phyloP scores from a whole-genome alignment of 768 basidiomycete species.

The Podaxis sp. region DNA sequence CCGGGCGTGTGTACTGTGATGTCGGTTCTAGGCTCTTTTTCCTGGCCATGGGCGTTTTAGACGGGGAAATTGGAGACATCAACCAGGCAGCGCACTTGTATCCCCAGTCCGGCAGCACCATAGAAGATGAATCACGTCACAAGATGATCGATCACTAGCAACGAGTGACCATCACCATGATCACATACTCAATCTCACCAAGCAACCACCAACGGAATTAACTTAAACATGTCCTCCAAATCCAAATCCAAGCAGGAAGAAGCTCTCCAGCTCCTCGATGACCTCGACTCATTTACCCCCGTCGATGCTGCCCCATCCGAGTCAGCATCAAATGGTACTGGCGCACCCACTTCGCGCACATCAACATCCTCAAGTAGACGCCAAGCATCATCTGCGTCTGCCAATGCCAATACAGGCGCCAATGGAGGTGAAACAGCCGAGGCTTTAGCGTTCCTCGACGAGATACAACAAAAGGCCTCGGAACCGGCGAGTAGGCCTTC shows the following conservation, averaged over 20 bases:
- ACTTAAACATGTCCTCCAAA: constrained; percentile 35
- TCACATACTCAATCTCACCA: neutral
- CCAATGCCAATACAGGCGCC: constrained; percentile 20
- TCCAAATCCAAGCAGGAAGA: constrained; percentile 83
- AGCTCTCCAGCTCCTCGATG: constrained; percentile 90
- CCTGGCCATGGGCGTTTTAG: no score
- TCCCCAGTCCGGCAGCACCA: neutral
- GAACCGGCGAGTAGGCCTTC: constrained; percentile 63
- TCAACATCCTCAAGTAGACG: constrained; percentile 14
- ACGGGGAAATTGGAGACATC: no score
- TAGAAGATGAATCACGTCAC: constrained; percentile 1
- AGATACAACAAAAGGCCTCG: constrained; percentile 89
- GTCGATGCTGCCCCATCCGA: constrained; percentile 13
- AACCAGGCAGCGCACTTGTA: no score
- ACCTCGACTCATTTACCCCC: constrained; percentile 79
- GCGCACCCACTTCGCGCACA: constrained; percentile 18
- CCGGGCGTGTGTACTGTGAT: neutral
- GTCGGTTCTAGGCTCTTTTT: neutral
- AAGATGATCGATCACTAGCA: neutral
- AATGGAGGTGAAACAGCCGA: constrained; percentile 68
- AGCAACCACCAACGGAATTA: neutral
- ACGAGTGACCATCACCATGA: neutral
- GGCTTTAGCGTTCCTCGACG: constrained; percentile 90
- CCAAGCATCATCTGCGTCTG: constrained; percentile 4
- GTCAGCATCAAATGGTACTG: constrained; percentile 17